Evolutionary conservation across 169 alveolate genomes (phyloP).

Genomic region (Babesia divergens): DNA sequence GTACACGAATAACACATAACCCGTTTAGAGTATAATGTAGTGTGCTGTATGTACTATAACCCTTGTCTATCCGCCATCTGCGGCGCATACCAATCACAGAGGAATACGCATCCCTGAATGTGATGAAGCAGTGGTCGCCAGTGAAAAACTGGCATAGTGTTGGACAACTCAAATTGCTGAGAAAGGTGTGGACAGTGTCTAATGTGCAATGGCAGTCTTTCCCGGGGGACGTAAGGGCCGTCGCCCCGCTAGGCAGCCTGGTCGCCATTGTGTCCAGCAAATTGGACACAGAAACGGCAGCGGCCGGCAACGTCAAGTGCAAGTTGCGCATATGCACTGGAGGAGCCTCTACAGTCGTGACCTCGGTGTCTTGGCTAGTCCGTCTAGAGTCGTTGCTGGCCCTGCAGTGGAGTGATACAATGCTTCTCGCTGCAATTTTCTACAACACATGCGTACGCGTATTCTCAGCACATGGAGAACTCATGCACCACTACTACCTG

Average conservation of each 20-base stretch:
- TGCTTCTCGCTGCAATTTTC: slow-evolving; percentile 44
- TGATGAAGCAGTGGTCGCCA: not conserved
- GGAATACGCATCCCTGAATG: not conserved
- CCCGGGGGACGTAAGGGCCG: slow-evolving; percentile 41
- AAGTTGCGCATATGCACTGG: slow-evolving; percentile 50
- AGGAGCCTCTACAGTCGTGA: slow-evolving; percentile 13
- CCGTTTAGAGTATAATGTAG: too few relatives aligned
- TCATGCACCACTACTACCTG: slow-evolving; percentile 42
- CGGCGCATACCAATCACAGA: not conserved
- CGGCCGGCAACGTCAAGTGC: slow-evolving; percentile 38
- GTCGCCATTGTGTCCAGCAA: slow-evolving; percentile 42
- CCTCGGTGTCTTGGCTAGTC: slow-evolving; percentile 52
- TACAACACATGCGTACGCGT: slow-evolving; percentile 58
- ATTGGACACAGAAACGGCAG: not conserved
- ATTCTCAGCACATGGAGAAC: slow-evolving; percentile 56
- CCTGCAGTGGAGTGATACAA: slow-evolving; percentile 49
- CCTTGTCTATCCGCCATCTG: not conserved
- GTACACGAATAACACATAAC: too few relatives aligned
- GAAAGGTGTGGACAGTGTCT: slow-evolving; percentile 35
- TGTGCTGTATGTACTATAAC: not conserved
- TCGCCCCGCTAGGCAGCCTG: slow-evolving; percentile 57
- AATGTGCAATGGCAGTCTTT: slow-evolving; percentile 4
- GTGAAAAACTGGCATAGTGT: slow-evolving; percentile 26
- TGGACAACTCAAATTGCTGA: slow-evolving; percentile 20
- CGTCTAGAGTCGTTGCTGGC: slow-evolving; percentile 39